Evolutionary conservation across 2,329 filamentous ascomycete genomes (phyloP), one percentile per base, ranked within the genome.

Genomic region (Rhexocercosporidium sp.): DNA sequence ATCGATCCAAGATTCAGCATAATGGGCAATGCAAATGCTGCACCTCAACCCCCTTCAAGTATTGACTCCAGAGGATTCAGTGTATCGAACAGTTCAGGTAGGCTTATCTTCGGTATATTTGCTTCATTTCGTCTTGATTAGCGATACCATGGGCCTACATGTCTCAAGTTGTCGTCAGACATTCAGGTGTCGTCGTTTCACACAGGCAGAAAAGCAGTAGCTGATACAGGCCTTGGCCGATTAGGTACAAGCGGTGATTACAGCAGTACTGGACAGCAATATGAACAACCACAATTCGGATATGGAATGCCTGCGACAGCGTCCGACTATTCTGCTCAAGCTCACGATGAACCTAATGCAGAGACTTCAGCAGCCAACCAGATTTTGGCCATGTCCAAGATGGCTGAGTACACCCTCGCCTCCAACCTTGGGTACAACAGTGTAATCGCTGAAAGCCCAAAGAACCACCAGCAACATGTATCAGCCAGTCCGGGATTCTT

Each of bases 361-460:
- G 64, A 69, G 54, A 69, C 67, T 18, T 69, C 64, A 20, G 64
- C 67, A 29, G 67, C 64, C 25, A 69, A 69, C 34, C 64, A 69
- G 34, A 69, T 69, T 25, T 25, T 69, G 39, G 61, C 64, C 4
- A 62, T 69, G 51, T 69, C 67, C 12, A 61, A 69, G 47, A 64
- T 64, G 61, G 64, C 60, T 8, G 66, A 62, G 31, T 57, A 62
- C 2, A 69, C 47, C 20, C 60, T 64, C 22, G 61, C 67, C 16
- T 37, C 63, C 8, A 54, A 22, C 16, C 56, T 69, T 31, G 67
- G 67, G 6, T 69, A 69, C 39, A 44, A 37, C 34, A 37, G 34
- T 37, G 34, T 1, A 37, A 11, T 37, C 8, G 3, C 34, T 37
- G 34, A 37, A 37, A 37, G 34, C 8, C 34, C 34, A 7, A 6